A percentile compares a stretch with the other conserved stretches of the same genome.
Conservation (phyloP, 2,329 filamentous ascomycete genomes). For the Beauveria varroae region DNA sequence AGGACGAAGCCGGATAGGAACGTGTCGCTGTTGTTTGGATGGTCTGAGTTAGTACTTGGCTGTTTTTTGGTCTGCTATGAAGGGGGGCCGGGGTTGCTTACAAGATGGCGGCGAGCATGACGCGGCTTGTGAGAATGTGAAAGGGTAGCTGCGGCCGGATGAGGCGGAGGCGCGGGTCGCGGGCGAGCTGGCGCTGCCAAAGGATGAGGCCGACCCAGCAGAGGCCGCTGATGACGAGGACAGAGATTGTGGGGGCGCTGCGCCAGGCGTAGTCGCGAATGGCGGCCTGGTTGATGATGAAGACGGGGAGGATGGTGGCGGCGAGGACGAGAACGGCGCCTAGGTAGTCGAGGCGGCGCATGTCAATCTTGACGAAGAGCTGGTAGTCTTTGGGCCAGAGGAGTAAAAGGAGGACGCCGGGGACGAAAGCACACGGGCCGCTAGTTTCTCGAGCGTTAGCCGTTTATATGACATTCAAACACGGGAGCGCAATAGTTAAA, state of each 20-base stretch:
- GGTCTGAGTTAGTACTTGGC: neutral
- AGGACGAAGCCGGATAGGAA: conserved; percentile 17
- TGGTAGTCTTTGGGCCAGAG: conserved; percentile 12
- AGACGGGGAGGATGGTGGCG: conserved; percentile 17
- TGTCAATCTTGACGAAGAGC: conserved; percentile 6
- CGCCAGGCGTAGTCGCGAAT: conserved; percentile 17
- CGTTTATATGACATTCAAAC: neutral
- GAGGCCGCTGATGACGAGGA: conserved; percentile 14
- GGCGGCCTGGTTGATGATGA: conserved; percentile 17
- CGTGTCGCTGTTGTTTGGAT: conserved; percentile 11
- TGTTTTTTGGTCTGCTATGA: neutral
- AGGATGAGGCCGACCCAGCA: conserved; percentile 15
- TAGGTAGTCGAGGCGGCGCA: conserved; percentile 9
- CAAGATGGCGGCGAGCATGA: conserved; percentile 15
- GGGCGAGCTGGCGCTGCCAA: conserved; percentile 15
- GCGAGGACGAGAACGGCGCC: conserved; percentile 14
- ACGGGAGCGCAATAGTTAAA: neutral
- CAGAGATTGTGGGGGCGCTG: conserved; percentile 14
- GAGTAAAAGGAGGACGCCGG: neutral
- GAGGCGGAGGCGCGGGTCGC: conserved; percentile 10
- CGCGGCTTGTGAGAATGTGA: conserved; percentile 15
- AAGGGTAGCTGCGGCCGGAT: conserved; percentile 16
- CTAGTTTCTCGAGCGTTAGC: neutral
- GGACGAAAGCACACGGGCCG: conserved; percentile 10
- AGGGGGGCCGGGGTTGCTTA: neutral